phyloP scores from a whole-genome alignment of 805 yeast genomes.

The Debaryomyces castellii region DNA sequence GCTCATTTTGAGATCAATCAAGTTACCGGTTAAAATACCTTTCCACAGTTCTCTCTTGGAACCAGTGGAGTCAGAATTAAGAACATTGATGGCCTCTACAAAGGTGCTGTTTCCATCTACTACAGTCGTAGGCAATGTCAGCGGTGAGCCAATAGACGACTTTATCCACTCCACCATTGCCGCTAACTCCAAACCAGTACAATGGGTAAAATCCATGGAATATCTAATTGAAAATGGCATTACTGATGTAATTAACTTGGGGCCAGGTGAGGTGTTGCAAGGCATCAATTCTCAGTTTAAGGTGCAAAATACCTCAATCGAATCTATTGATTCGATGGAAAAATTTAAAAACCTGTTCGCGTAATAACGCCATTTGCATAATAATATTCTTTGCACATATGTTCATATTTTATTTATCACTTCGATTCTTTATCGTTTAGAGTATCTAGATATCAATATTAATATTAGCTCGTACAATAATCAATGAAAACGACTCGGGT shows the following conservation, averaged over 20 bases:
- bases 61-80: constrained; percentile 22
- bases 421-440: neutral
- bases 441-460: neutral
- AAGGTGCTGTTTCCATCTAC: constrained; percentile 3
- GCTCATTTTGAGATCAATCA: constrained; percentile 22
- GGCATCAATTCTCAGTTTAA: constrained; percentile 18
- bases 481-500: constrained; percentile 2
- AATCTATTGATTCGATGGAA: constrained; percentile 8
- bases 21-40: constrained; percentile 48
- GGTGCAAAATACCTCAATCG: constrained; percentile 7
- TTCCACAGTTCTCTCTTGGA: constrained; percentile 48
- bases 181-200: constrained; percentile 45
- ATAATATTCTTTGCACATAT: neutral
- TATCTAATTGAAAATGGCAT: constrained; percentile 13
- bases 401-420: neutral
- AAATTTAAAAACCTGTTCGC: neutral
- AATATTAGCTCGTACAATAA: neutral
- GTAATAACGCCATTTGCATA: neutral
- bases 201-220: constrained; percentile 38
- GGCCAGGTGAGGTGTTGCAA: constrained; percentile 40
- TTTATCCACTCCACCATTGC: constrained; percentile 32
- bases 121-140: constrained; percentile 40
- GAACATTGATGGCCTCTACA: constrained; percentile 4
- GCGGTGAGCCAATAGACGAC: constrained; percentile 23
- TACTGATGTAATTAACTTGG: constrained; percentile 27